Evolutionary conservation across 257 asterid species (phyloP), one percentile per base, ranked within the genome.

Genomic region (Pogostemon cablin): DNA sequence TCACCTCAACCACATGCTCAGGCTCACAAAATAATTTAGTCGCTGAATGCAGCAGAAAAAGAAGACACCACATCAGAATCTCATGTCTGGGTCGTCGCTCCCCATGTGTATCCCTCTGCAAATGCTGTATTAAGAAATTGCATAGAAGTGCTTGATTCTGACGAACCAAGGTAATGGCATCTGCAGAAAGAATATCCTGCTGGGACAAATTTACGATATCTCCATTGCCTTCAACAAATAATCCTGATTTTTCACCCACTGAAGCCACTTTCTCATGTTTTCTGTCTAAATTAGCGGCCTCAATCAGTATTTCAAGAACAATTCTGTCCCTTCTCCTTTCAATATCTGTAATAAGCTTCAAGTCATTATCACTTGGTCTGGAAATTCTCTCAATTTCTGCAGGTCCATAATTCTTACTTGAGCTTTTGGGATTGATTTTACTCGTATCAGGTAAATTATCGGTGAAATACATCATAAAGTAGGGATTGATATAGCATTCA

Each of bases 301-400:
- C 98, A 67, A 93, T 89, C 72, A 93, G 83, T 73, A 91, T 85
- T 72, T 89, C 95, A 71, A 93, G 95, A 78, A 93, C 98, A 84
- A 83, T 81, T 86, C 88, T 86, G 77, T 93, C 99, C 82, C 99
- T 86, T 81, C 80, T 89, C 81, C 91, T 87, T 81, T 91, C 99
- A 81, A 89, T 84, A 81, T 89, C 89, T 60, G 88, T 91, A 63
- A 89, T 79, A 63, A 83, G 77, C 83, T 89, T 85, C 82, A 89
- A 68, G 69, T 85, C 88, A 75, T 68, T 81, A 63, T 80, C 86
- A 65, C 77, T 84, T 59, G 72, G 79, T 76, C 84, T 77, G 41
- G 86, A 61, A 79, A 75, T 44, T 50, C 66, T 77, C 61, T 71
- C 76, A 42, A 86, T 78, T 79, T 87, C 92, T 72, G 83, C 81